Conservation (phyloP, 1,284 basidiomycete species). For the Porogramme epimiltina region DNA sequence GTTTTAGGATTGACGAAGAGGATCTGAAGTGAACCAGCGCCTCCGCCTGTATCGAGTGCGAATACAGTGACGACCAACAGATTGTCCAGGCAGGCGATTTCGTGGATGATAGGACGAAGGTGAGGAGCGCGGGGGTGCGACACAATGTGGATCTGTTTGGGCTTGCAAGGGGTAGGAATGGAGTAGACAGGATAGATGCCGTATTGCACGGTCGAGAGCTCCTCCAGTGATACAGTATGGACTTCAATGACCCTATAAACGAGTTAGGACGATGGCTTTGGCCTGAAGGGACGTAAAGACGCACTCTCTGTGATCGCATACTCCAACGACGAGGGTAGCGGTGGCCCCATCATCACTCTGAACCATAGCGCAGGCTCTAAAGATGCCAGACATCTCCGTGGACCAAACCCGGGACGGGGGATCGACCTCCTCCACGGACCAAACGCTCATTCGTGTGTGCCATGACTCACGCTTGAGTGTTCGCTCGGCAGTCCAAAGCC, state of each 20-base stretch:
- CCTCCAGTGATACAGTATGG: slow-evolving; percentile 25
- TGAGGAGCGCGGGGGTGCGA: slow-evolving; percentile 22
- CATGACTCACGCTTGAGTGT: slow-evolving; percentile 30
- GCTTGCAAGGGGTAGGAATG: slow-evolving; percentile 5
- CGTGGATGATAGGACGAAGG: slow-evolving; percentile 28
- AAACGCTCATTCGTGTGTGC: slow-evolving; percentile 40
- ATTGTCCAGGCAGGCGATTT: slow-evolving; percentile 29
- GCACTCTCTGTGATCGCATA: slow-evolving; percentile 30
- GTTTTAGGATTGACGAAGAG: slow-evolving; percentile 37
- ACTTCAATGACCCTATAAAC: slow-evolving; percentile 26
- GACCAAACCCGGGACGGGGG: slow-evolving; percentile 34
- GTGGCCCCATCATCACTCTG: slow-evolving; percentile 26
- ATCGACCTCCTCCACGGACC: slow-evolving; percentile 34
- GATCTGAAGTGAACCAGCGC: slow-evolving; percentile 37
- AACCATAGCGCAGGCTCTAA: slow-evolving; percentile 36
- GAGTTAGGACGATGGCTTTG: not conserved
- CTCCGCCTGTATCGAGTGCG: slow-evolving; percentile 26
- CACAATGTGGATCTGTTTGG: slow-evolving; percentile 23
- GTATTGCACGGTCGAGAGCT: slow-evolving; percentile 18
- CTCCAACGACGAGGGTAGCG: slow-evolving; percentile 35
- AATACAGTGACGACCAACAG: slow-evolving; percentile 38
- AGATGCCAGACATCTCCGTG: slow-evolving; percentile 37
- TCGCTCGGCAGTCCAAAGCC: slow-evolving; percentile 49
- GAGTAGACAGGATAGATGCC: slow-evolving; percentile 19
- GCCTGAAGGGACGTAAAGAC: slow-evolving; percentile 5